Percentiles rank a stretch among this genome's conserved stretches.
Conservation (phyloP, 1,284 basidiomycete species). For the Polyporus tsugae region DNA sequence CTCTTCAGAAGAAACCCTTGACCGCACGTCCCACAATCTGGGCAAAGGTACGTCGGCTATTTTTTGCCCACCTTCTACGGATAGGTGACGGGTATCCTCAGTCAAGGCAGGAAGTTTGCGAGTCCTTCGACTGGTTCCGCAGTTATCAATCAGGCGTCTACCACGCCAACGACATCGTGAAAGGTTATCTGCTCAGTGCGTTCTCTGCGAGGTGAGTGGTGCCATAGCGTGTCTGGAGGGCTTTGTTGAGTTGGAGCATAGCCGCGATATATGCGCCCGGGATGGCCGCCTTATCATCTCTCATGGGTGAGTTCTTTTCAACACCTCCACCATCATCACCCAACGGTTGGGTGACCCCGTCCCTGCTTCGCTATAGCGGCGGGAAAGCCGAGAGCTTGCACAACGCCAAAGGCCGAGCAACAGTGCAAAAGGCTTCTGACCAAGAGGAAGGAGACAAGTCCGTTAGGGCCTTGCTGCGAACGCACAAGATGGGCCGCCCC, state of each 20-base stretch:
- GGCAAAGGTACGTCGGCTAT: constrained; percentile 42
- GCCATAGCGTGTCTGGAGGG: background rate
- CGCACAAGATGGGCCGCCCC: constrained; percentile 57
- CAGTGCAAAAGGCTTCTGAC: constrained; percentile 57
- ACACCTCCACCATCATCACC: background rate
- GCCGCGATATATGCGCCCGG: constrained; percentile 72
- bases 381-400: constrained; percentile 70
- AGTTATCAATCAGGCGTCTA: constrained; percentile 84
- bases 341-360: constrained; percentile 1
- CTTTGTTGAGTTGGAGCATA: constrained; percentile 39
- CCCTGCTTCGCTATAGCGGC: constrained; percentile 52
- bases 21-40: constrained; percentile 41
- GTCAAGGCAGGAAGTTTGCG: constrained; percentile 85
- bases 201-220: constrained; percentile 65
- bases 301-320: constrained; percentile 64
- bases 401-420: constrained; percentile 46
- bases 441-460: constrained; percentile 73
- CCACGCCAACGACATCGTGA: constrained; percentile 62
- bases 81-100: constrained; percentile 38
- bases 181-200: constrained; percentile 77
- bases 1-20: constrained; percentile 21
- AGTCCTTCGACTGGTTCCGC: constrained; percentile 76
- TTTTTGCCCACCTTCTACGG: background rate
- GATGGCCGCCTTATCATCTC: constrained; percentile 77
- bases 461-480: constrained; percentile 70